Evolutionary conservation across 768 basidiomycete species (phyloP).

Genomic region (Boletus sp.): DNA sequence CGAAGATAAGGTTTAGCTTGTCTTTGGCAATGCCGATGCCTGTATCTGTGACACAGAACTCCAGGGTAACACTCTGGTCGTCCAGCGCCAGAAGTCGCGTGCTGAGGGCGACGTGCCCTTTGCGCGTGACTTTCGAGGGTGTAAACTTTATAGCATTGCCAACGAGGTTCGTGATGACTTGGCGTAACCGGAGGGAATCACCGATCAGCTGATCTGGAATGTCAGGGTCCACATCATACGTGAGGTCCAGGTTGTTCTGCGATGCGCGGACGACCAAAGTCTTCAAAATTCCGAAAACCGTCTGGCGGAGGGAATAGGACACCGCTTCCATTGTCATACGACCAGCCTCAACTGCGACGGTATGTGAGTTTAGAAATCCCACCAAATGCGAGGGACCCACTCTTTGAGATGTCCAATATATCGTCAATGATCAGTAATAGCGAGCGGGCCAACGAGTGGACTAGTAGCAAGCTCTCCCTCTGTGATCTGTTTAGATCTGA

Average conservation of each 20-base stretch:
- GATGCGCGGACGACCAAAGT: constrained; percentile 97
- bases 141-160: constrained; percentile 99
- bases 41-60: constrained; percentile 97
- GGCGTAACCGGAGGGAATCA: constrained; percentile 89
- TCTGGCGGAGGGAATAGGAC: constrained; percentile 96
- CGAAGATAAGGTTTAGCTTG: constrained; percentile 97
- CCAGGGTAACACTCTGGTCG: constrained; percentile 82
- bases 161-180: constrained; percentile 93
- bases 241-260: constrained; percentile 93
- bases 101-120: constrained; percentile 89
- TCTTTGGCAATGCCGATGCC: constrained; percentile 99
- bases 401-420: constrained; percentile 99
- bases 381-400: constrained; percentile 49
- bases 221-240: constrained; percentile 92
- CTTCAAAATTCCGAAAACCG: constrained; percentile 96
- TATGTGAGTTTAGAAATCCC: constrained; percentile 7
- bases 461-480: constrained; percentile 91
- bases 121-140: constrained; percentile 69
- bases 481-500: constrained; percentile 93
- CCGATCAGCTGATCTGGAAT: constrained; percentile 98
- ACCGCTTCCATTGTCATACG: constrained; percentile 99
- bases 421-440: constrained; percentile 97
- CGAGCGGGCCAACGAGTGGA: constrained; percentile 91
- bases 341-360: constrained; percentile 83
- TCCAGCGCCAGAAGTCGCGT: constrained; percentile 77